Evolutionary conservation across 768 basidiomycete species (phyloP), one percentile per base, ranked within the genome.

Genomic region (Tephrocybe sp.): DNA sequence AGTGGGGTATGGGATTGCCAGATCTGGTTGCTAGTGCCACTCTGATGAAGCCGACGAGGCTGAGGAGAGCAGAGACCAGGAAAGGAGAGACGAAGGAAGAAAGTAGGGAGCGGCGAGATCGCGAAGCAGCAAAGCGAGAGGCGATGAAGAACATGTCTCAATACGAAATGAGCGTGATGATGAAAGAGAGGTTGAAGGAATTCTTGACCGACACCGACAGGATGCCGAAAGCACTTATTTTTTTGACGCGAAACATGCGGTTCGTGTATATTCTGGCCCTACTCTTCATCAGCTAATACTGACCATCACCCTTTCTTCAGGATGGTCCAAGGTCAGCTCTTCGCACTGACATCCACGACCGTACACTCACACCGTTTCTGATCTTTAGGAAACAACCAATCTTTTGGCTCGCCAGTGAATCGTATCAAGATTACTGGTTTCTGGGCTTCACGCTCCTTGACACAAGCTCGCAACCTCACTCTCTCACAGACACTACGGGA

Each of bases 381-480:
- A 34, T 17, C 26, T 38, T 15, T 40, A 85, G 78, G 86, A 15
- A 92, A 92, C 66, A 93, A 93, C 59, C 89, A 93, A 66, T 72
- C 79, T 2, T 81, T 95, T 32, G 88, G 90, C 12, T 89, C 89
- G 2, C 93, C 93, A 0, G 88, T 93, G 0, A 94, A 95, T 62
- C 82, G 93, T 17, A 86, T 97, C 70, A 93, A 92, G 66, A 88
- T 95, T 48, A 91, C 88, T 0, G 93, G 89, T 0, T 81, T 80
- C 64, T 91, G 84, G 81, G 93, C 91, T 23, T 85, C 90, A 3
- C 75, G 77, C 20, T 86, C 88, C 3, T 74, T 88, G 4, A 68
- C 75, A 9, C 68, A 71, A n/a, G 68, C 73, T 24, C 58, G 72
- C 14, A 59, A 75, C 52, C 73, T 83, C 26, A 56, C 73, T 14